Conservation (phyloP, 768 basidiomycete genomes). For the Xerocomus brunneocitrinus region DNA sequence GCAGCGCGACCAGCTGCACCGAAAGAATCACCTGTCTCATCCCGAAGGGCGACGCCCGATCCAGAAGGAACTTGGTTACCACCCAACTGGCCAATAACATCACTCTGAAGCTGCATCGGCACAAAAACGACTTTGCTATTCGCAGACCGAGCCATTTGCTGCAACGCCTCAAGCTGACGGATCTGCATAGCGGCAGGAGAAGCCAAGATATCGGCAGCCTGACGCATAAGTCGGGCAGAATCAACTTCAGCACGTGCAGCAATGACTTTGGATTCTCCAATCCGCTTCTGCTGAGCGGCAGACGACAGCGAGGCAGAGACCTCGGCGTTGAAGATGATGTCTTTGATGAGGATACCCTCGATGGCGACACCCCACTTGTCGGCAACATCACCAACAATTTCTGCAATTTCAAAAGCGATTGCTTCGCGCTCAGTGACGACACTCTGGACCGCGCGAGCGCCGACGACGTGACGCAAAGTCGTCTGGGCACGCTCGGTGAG, state of each 20-base stretch:
- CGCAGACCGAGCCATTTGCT: conserved; percentile 91
- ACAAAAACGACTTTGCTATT: conserved; percentile 91
- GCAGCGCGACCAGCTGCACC: conserved; percentile 24
- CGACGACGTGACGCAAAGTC: conserved; percentile 95
- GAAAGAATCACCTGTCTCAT: conserved; percentile 23
- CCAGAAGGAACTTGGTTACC: conserved; percentile 22
- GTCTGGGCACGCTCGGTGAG: conserved; percentile 87
- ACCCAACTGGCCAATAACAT: conserved; percentile 51
- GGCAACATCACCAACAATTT: conserved; percentile 88
- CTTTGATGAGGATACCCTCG: conserved; percentile 93
- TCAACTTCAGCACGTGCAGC: conserved; percentile 96
- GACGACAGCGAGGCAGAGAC: conserved; percentile 88
- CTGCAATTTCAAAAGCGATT: conserved; percentile 94
- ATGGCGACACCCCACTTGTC: conserved; percentile 98
- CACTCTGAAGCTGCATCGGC: conserved; percentile 84
- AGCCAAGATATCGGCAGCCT: conserved; percentile 92
- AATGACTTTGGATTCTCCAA: conserved; percentile 96
- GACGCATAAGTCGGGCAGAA: conserved; percentile 90
- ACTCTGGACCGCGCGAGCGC: conserved; percentile 89
- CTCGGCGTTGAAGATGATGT: conserved; percentile 89
- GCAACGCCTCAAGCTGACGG: conserved; percentile 91
- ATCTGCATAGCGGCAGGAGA: conserved; percentile 98
- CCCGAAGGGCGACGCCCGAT: conserved; percentile 15
- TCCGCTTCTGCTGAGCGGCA: conserved; percentile 94
- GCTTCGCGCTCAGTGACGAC: conserved; percentile 97